Evolutionary conservation across 768 basidiomycete species (phyloP), one percentile per base, ranked within the genome.

Genomic region (Leccinellum luteum): DNA sequence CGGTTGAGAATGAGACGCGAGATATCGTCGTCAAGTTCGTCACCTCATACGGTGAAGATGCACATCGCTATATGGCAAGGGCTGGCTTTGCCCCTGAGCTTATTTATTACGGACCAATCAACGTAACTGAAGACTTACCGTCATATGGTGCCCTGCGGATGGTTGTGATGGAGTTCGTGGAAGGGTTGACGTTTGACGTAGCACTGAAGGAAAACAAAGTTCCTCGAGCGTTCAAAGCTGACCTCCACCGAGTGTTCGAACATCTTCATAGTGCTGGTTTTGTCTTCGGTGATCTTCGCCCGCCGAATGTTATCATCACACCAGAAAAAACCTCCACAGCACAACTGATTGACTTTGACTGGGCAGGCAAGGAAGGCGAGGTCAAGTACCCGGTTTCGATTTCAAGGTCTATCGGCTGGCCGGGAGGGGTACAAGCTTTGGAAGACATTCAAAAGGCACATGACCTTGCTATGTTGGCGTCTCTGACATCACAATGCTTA

Each of bases 131-230:
- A 6, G 57, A 30, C 2, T 51, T 58, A 52, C 63, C 64, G 2
- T 66, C 55, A 17, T 60, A 65, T 28, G 63, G 62, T 14, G 30
- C 47, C 1, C 59, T 69, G 25, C 54, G 63, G 28, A 76, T 77
- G 73, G 70, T 77, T n/a, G 73, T 78, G 23, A 78, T 77, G 77
- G 73, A 78, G 15, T 69, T 69, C 51, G 54, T 76, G 52, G 25
- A 73, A 9, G 62, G 68, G 3, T 12, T 1, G 44, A 63, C 54
- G 7, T 13, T 59, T 15, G 0, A 32, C 0, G 8, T 31, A 2
- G 44, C 52, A 2, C 7, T 31, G 13, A 31, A 55, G 27, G 34
- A 51, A 12, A 2, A 6, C 1, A 14, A 52, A 0, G 47, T 68
- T 50, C 60, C 74, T 1, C 15, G 32, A 9, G 14, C 19, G 10